Evolutionary conservation across 306 rosid genomes (phyloP).

Genomic region (Carpinus fangiana): DNA sequence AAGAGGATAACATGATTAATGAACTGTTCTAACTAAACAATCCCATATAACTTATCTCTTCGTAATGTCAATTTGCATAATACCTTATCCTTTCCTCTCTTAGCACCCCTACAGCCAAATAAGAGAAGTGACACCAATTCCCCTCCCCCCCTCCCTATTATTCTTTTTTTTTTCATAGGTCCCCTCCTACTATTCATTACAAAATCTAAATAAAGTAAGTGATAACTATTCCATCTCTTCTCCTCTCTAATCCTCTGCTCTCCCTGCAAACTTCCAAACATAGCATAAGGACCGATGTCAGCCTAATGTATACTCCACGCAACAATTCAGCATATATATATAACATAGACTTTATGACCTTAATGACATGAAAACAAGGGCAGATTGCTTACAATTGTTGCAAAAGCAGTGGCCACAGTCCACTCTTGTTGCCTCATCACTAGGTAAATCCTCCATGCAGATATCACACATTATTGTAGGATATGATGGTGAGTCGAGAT

Average conservation of each 20-base stretch:
- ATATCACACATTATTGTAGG: conserved; percentile 58
- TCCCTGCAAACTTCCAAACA: not conserved
- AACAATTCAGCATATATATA: not conserved
- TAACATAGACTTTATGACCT: not conserved
- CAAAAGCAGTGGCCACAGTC: conserved; percentile 96
- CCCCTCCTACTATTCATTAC: not conserved
- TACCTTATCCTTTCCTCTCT: not conserved
- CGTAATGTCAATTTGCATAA: not conserved
- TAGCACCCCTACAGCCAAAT: not conserved
- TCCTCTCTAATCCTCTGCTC: not conserved
- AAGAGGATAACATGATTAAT: not conserved
- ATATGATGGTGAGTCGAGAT: conserved; percentile 26
- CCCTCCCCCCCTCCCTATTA: not conserved
- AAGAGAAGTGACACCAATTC: not conserved
- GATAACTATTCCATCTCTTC: not conserved
- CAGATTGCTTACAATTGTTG: conserved; percentile 66
- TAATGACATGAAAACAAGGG: not conserved
- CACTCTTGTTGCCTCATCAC: conserved; percentile 67
- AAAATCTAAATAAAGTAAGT: not conserved
- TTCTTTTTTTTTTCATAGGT: no score
- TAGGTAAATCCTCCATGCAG: conserved; percentile 75
- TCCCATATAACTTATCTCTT: not conserved
- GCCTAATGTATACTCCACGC: not conserved
- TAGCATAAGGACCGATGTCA: not conserved
- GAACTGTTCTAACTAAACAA: not conserved